phyloP scores from a whole-genome alignment of 768 basidiomycete species.

The Pleurotus salmoneostramineus region DNA sequence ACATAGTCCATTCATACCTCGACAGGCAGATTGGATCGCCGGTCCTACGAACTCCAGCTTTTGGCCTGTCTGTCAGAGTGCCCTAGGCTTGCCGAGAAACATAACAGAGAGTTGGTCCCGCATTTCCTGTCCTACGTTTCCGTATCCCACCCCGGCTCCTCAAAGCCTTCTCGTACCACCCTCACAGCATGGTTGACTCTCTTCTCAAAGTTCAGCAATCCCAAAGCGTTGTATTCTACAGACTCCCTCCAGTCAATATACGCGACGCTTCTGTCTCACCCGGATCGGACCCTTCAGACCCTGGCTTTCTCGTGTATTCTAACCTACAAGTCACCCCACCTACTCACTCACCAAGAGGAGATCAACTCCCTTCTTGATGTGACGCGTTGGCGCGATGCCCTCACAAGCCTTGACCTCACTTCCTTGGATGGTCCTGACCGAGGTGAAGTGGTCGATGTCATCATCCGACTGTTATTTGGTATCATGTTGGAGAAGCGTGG shows the following conservation, averaged over 20 bases:
- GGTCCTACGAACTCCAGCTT: conserved; percentile 79
- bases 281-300: conserved; percentile 75
- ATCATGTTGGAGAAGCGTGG: conserved; percentile 81
- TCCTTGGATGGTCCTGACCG: conserved; percentile 53
- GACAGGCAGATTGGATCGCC: conserved; percentile 63
- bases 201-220: conserved; percentile 88
- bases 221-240: conserved; percentile 79
- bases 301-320: conserved; percentile 75
- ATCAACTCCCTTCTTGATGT: conserved; percentile 76
- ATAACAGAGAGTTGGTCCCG: conserved; percentile 84
- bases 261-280: conserved; percentile 74
- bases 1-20: conserved; percentile 12
- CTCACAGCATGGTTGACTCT: conserved; percentile 77
- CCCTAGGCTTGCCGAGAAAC: conserved; percentile 73
- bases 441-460: conserved; percentile 58
- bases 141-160: conserved; percentile 21
- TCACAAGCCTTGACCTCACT: conserved; percentile 67
- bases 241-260: conserved; percentile 65
- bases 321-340: conserved; percentile 70
- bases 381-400: conserved; percentile 84
- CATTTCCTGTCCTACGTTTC: conserved; percentile 62
- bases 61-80: conserved; percentile 67
- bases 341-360: conserved; percentile 55
- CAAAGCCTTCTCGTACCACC: conserved; percentile 53
- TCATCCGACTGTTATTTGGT: conserved; percentile 82